Base-by-base conservation (phyloP, 495 filamentous ascomycete genomes). In the Extremus antarcticus region DNA sequence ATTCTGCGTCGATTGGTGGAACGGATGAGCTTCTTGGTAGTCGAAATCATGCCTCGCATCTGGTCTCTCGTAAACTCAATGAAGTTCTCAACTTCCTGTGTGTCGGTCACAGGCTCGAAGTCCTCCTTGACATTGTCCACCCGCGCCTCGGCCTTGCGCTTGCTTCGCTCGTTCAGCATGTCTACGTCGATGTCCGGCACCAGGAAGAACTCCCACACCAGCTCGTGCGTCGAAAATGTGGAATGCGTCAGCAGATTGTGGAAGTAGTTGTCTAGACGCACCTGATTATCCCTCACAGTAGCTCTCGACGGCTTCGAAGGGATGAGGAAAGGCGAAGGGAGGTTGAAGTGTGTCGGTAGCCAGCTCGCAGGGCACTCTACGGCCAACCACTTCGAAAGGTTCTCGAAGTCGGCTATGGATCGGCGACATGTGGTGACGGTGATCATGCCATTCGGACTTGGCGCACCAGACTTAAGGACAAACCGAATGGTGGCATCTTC, bases 121-220 rank as follows among this genome's bases (percentile, higher is more conserved):
- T 99, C 92, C 23, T 97, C 92, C 51, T 80, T 77, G 17, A 99
- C 81, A 20, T 83, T 88, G 65, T 99, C 94, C 16, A 75, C 72
- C 48, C 90, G 80, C 0, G 82, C 79, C 61, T 87, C 82, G 2
- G 89, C 89, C 68, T 99, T 99, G 50, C 85, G 79, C 39, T 79
- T 82, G 58, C 86, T 92, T 24, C 94, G 79, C 65, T 95, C 86
- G 21, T 84, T 87, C 80, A 97, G 89, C 80, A 86, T 85, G 16
- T 90, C 81, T 2, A 87, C 78, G 62, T 95, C 89, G 19, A 97
- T 77, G 54, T 99, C 94, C 1, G 94, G 94, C 16, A 97, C 91
- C 1, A 99, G 78, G 69, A 99, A 94, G 71, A 99, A 99, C 62
- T 99, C 94, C 94, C 94, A 99, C 7, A 99, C 74, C 77, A 96